Base-by-base conservation (phyloP, 2,329 filamentous ascomycete species). In the Coleophoma crateriformis region DNA sequence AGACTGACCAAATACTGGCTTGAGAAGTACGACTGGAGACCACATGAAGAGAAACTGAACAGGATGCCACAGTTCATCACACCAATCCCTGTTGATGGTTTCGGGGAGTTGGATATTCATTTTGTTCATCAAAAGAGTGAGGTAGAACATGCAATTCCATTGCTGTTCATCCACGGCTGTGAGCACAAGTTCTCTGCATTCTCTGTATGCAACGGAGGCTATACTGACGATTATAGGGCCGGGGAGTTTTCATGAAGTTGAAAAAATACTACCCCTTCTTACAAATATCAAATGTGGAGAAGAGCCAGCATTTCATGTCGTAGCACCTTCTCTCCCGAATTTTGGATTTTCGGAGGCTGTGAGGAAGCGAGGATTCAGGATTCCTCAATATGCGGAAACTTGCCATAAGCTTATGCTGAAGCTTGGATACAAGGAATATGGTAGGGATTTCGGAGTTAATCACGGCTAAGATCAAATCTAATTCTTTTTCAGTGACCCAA, bases 81-180 rank as follows among this genome's bases (percentile, higher is more conserved):
- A 0, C 59, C 64, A 1, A 66, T 87, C 6, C 51, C 66, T 0
- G 72, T 85, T 0, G 72, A 82, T 5, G 78, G 76, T 0, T 87
- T 84, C 53, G 81, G 72, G 0, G 69, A 73, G 1, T 59, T 87
- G 33, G 71, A 81, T 20, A 71, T 88, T 2, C 85, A 88, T 63
- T 85, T 84, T 57, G 61, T 88, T 6, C 79, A 86, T 60, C 72
- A 84, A 55, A 71, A 65, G 47, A 81, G 76, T 56, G 60, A 66
- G 2, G 69, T 67, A 2, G 56, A 72, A 1, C 70, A 71, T 17
- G 81, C 81, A 2, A 78, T 88, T 39, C 84, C 85, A 0, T 61
- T 88, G 32, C 63, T 88, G 1, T 87, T 88, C 61, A 71, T 74
- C n/a, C 84, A 88, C 61, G 83, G 84, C 17, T 87, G 62, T 87